Percentiles rank a stretch among this genome's conserved stretches.
phyloP scores from a whole-genome alignment of 2,329 filamentous ascomycete species.

The Cyphellophora europaea region DNA sequence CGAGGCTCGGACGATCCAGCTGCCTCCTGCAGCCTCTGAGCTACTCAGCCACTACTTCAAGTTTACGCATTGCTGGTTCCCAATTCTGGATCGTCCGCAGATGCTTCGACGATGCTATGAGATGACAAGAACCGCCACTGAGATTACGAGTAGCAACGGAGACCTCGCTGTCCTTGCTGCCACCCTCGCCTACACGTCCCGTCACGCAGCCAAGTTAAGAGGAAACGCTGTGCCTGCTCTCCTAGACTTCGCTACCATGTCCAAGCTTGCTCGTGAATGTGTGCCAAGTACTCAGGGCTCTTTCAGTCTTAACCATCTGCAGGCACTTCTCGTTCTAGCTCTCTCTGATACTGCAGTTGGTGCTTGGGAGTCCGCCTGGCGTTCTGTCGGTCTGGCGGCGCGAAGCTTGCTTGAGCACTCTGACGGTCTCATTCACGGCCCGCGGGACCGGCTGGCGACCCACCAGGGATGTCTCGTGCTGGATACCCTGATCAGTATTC shows the following conservation, averaged over 20 bases:
- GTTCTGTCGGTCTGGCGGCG: slow-evolving; percentile 42
- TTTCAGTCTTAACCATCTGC: slow-evolving; percentile 33
- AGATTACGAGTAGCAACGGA: slow-evolving; percentile 2
- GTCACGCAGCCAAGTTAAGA: too few species aligned
- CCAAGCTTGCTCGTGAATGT: background rate
- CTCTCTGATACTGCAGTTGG: slow-evolving; percentile 41
- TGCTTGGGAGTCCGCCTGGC: slow-evolving; percentile 42
- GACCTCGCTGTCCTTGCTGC: slow-evolving; percentile 35
- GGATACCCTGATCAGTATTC: slow-evolving; percentile 42
- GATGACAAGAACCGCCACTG: slow-evolving; percentile 28
- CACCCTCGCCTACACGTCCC: slow-evolving; percentile 30
- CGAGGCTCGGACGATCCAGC: slow-evolving; percentile 12
- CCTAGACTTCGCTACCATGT: background rate
- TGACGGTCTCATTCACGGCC: slow-evolving; percentile 17
- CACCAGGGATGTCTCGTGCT: slow-evolving; percentile 45
- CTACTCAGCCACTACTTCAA: slow-evolving; percentile 50
- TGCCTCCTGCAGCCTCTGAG: slow-evolving; percentile 42
- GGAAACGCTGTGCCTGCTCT: background rate
- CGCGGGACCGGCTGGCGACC: slow-evolving; percentile 23
- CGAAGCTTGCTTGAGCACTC: slow-evolving; percentile 31
- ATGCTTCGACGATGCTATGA: slow-evolving; percentile 48
- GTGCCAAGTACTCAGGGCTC: slow-evolving; percentile 19
- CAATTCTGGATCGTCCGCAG: slow-evolving; percentile 49
- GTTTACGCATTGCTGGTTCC: slow-evolving; percentile 50
- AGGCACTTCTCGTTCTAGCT: slow-evolving; percentile 35